Evolutionary conservation across 2,329 filamentous ascomycete genomes (phyloP), one percentile per base, ranked within the genome.

Genomic region (Dothistroma septosporum): DNA sequence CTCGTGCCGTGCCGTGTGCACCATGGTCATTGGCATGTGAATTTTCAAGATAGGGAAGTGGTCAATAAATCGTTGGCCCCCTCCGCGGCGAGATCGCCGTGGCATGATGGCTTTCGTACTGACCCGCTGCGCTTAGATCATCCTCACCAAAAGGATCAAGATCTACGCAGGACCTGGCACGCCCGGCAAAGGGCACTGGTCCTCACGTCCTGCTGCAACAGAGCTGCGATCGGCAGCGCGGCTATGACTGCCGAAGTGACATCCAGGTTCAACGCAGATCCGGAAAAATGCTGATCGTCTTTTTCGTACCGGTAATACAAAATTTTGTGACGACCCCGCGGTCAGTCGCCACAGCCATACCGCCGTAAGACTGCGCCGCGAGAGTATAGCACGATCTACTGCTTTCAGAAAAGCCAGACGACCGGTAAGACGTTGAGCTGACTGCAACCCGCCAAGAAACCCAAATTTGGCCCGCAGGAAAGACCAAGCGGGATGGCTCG

Each of bases 361-460:
- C n/a, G 9, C n/a, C 16, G 14, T n/a, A n/a, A 44, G 5, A n/a
- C 9, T 44, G 41, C 2, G 16, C 41, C 16, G 41, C 41, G 14
- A 44, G 19, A 44, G 41, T 44, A n/a, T 44, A 44, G 14, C 14
- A 19, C 41, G 41, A 44, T 3, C 41, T 44, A 16, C 41, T n/a
- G 19, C 14, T n/a, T 44, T 19, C 14, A 44, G 41, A n/a, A 44
- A 44, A 44, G 41, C n/a, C 41, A n/a, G 41, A 37, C 11, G 35
- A 16, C 11, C 16, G 57, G 61, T 14, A 62, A 60, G 32, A 49
- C 61, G 16, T 22, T 62, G 49, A 54, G 59, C 7, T 58, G 57
- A 50, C 47, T 50, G 6, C 21, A 21, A 24, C 21, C 37, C 21
- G 47, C 47, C 47, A 50, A 50, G 47, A 50, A 24, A 50, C 21